Conservation (phyloP, 1,284 basidiomycete genomes). For the Polyporus tsugae region DNA sequence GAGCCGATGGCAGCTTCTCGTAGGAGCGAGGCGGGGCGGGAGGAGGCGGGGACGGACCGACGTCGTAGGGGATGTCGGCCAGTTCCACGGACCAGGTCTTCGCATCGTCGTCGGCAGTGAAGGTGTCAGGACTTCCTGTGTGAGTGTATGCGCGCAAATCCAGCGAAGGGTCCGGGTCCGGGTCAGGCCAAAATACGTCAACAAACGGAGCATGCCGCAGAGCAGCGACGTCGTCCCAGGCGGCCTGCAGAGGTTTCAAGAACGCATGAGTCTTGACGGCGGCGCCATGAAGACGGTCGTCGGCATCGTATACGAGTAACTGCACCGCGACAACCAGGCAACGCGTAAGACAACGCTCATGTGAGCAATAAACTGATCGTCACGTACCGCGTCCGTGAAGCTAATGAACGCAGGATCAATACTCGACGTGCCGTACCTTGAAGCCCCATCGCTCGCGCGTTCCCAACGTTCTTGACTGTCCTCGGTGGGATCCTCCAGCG, state of each 20-base stretch:
- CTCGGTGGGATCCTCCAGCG: conserved; percentile 16
- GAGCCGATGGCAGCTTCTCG: background rate
- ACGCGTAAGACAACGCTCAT: background rate
- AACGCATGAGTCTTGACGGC: conserved; percentile 25
- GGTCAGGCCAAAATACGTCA: conserved; percentile 21
- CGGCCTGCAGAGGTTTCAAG: conserved; percentile 23
- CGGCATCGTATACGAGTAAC: conserved; percentile 22
- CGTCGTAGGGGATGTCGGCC: conserved; percentile 24
- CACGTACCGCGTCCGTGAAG: conserved; percentile 25
- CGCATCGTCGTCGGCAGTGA: background rate
- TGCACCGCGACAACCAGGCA: background rate
- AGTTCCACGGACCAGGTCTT: conserved; percentile 9
- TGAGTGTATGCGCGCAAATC: conserved; percentile 29
- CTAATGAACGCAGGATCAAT: conserved; percentile 31
- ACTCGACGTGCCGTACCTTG: background rate
- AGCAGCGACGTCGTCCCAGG: conserved; percentile 31
- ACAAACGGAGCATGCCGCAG: conserved; percentile 27
- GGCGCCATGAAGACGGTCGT: conserved; percentile 25
- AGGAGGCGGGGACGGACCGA: background rate
- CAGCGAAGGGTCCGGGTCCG: conserved; percentile 24
- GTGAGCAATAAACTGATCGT: background rate
- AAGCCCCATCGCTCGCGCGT: conserved; percentile 23
- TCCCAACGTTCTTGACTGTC: conserved; percentile 22
- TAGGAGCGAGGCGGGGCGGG: background rate
- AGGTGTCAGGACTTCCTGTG: conserved; percentile 8